A percentile compares a stretch with the other conserved stretches of the same genome.
Conservation (phyloP, 2,329 filamentous ascomycete genomes). For the Massarina eburnea region DNA sequence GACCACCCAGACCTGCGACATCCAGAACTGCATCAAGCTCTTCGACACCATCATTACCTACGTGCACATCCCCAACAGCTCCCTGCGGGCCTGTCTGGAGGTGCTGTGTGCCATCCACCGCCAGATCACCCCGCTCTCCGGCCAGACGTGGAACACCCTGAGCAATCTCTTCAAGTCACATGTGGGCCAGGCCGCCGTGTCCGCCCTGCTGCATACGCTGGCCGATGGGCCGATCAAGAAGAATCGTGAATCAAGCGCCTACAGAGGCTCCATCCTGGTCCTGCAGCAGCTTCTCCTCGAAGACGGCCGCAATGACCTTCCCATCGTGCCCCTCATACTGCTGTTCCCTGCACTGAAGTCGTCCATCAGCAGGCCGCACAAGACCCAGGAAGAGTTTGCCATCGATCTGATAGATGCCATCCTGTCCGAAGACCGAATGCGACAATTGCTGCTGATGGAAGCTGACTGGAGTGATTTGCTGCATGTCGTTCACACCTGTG, state of each 20-base stretch:
- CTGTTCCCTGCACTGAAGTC: conserved; percentile 37
- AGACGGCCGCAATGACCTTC: conserved; percentile 34
- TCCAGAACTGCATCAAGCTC: conserved; percentile 67
- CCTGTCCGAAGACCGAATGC: conserved; percentile 53
- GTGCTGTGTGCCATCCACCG: conserved; percentile 73
- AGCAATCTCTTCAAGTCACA: conserved; percentile 73
- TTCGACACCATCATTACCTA: conserved; percentile 73
- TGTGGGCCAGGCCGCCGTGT: conserved; percentile 69
- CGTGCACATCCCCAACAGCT: conserved; percentile 65
- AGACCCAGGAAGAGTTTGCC: conserved; percentile 48
- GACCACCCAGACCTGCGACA: conserved; percentile 65
- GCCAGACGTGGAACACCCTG: conserved; percentile 69
- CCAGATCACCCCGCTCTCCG: conserved; percentile 61
- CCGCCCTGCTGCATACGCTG: conserved; percentile 63
- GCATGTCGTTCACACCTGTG: conserved; percentile 60
- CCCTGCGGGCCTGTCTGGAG: conserved; percentile 67
- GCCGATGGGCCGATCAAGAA: conserved; percentile 27
- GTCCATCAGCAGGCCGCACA: conserved; percentile 30
- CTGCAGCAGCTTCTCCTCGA: conserved; percentile 35
- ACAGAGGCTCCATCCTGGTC: conserved; percentile 33
- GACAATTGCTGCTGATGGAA: conserved; percentile 61
- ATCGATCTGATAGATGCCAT: conserved; percentile 50
- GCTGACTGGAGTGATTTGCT: conserved; percentile 68
- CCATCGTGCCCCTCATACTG: conserved; percentile 37
- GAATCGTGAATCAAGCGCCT: conserved; percentile 26